Evolutionary conservation across 306 rosid genomes (phyloP), one percentile per base, ranked within the genome.

Genomic region (Ormosia semicastrata): DNA sequence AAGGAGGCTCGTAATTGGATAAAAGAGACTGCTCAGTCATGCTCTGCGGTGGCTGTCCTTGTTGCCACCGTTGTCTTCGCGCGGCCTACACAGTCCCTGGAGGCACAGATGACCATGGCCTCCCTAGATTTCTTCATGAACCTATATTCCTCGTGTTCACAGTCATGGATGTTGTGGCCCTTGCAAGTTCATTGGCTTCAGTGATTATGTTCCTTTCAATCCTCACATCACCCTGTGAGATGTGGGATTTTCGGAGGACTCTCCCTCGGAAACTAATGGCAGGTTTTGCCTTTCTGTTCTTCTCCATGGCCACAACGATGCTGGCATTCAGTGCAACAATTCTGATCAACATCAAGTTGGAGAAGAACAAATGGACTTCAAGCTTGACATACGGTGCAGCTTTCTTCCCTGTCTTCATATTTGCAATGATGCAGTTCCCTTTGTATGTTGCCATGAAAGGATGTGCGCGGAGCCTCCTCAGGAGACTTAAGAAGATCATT

Each of bases 301-400:
- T 84, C 80, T 80, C 87, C n/a, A 84, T 84, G 87, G 85, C 87
- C 24, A 80, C 87, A 40, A 84, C 87, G 0, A 69, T 84, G 85
- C 13, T 80, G 7, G 11, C 80, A 6, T 80, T 84, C 13, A 84
- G 85, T 43, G 85, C 87, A 69, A 84, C 87, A 3, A 5, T 84
- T 68, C 14, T 84, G 54, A 77, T 84, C 69, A 67, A 68, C 64
- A 74, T 84, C 13, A 59, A 80, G 67, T 52, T 75, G 49, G 78
- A 80, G 43, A 52, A 34, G 54, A 68, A 52, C 73, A 74, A 7
- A 18, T 80, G 85, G 87, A 75, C 82, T 59, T 75, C 85, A 60
- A 75, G 13, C 46, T 49, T 84, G 78, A 79, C 84, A 11, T 84
- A 80, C 14, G 1, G 13, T 59, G 84, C 84, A 32, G 85, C 87